Evolutionary conservation across 805 yeast species (phyloP).

Genomic region (Kuraishia borneana): DNA sequence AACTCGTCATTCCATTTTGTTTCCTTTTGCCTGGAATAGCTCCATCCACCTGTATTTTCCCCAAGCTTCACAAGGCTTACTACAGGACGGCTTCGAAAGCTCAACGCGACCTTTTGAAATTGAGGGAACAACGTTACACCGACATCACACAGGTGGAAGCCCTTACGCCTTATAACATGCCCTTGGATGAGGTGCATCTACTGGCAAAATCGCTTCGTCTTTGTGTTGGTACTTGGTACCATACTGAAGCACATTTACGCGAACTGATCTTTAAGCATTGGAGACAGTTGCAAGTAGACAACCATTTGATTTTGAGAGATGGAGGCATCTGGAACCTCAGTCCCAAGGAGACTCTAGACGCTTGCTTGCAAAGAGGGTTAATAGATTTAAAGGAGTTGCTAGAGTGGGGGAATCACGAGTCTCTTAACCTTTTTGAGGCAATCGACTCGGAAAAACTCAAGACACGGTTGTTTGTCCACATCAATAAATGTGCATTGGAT

Average conservation of each 20-base stretch:
- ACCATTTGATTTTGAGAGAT: conserved; percentile 28
- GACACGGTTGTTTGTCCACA: conserved; percentile 1
- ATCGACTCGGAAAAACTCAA: not conserved
- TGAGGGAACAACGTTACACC: conserved; percentile 5
- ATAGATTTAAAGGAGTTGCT: conserved; percentile 18
- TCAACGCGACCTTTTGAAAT: conserved; percentile 9
- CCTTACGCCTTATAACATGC: conserved; percentile 37
- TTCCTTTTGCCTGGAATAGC: conserved; percentile 41
- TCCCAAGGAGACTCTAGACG: conserved; percentile 37
- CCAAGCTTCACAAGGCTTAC: conserved; percentile 28
- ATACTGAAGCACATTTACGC: conserved; percentile 25
- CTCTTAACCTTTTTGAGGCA: not conserved
- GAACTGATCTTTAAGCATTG: conserved; percentile 23
- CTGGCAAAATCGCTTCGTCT: conserved; percentile 25
- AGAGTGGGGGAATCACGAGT: not conserved
- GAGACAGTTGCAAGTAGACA: conserved; percentile 40
- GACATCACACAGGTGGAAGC: conserved; percentile 6
- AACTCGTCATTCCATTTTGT: conserved; percentile 42
- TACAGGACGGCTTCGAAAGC: conserved; percentile 18
- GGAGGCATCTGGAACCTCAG: conserved; percentile 37
- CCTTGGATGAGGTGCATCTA: conserved; percentile 23
- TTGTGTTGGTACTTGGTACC: conserved; percentile 13
- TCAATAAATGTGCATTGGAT: conserved; percentile 1
- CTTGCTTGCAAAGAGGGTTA: conserved; percentile 47
- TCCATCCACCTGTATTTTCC: conserved; percentile 53